Evolutionary conservation across 768 basidiomycete genomes (phyloP).

Genomic region (Phaffia tasmanica): DNA sequence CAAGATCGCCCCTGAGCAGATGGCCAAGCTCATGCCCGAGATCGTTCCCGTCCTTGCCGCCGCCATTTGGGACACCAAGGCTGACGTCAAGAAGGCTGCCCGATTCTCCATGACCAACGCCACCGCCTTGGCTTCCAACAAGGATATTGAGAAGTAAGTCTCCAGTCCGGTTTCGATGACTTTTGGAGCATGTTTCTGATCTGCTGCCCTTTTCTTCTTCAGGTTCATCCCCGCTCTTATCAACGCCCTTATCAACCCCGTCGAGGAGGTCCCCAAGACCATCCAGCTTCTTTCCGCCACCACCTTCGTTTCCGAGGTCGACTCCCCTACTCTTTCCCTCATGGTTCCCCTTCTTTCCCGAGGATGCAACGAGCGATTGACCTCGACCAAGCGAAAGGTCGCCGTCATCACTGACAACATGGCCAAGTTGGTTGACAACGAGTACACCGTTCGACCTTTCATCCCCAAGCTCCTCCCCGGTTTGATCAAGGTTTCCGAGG

Average conservation of each 20-base stretch:
- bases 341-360: constrained; percentile 93
- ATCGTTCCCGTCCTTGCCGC: constrained; percentile 89
- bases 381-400: constrained; percentile 93
- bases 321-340: constrained; percentile 88
- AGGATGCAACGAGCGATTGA: constrained; percentile 88
- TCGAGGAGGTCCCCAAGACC: constrained; percentile 95
- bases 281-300: constrained; percentile 91
- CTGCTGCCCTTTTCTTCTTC: constrained; percentile 33
- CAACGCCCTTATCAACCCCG: constrained; percentile 95
- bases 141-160: constrained; percentile 61
- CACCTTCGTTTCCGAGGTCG: constrained; percentile 99
- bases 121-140: constrained; percentile 89
- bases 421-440: constrained; percentile 93
- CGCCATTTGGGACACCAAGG: constrained; percentile 97
- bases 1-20: constrained; percentile 66
- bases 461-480: constrained; percentile 88
- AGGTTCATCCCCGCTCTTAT: constrained; percentile 83
- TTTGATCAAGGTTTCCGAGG: constrained; percentile 85
- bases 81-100: constrained; percentile 97
- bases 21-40: constrained; percentile 79
- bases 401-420: constrained; percentile 98
- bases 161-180: constrained; percentile 37
- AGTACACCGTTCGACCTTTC: constrained; percentile 91
- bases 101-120: constrained; percentile 89
- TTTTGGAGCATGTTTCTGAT: constrained; percentile 13